phyloP scores from a whole-genome alignment of 2,329 filamentous ascomycete species.

The Alternaria tenuissima region DNA sequence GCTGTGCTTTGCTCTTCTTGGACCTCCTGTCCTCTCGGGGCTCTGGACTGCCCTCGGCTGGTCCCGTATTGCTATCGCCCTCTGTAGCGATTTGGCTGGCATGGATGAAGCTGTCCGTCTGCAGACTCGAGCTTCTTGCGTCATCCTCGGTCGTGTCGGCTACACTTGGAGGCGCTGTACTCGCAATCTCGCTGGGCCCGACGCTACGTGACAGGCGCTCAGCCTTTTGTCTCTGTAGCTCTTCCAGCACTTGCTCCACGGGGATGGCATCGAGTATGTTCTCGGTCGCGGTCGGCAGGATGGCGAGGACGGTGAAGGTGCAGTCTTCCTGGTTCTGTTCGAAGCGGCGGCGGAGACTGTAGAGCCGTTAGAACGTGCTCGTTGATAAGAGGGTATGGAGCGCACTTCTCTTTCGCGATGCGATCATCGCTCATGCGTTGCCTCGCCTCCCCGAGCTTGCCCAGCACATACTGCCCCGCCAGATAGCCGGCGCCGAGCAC shows the following conservation, averaged over 20 bases:
- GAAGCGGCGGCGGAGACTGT: slow-evolving; percentile 89
- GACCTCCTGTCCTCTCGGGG: slow-evolving; percentile 58
- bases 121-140: slow-evolving; percentile 76
- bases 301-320: slow-evolving; percentile 95
- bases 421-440: slow-evolving; percentile 97
- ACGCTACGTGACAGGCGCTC: slow-evolving; percentile 70
- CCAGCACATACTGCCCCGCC: slow-evolving; percentile 89
- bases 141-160: slow-evolving; percentile 74
- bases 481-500: slow-evolving; percentile 90
- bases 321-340: slow-evolving; percentile 99
- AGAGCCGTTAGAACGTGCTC: slow-evolving; percentile 4
- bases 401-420: slow-evolving; percentile 95
- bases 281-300: slow-evolving; percentile 88
- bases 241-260: slow-evolving; percentile 90
- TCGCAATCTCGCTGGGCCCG: slow-evolving; percentile 64
- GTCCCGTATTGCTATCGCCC: slow-evolving; percentile 56
- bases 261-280: slow-evolving; percentile 88
- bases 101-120: slow-evolving; percentile 84
- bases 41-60: slow-evolving; percentile 45
- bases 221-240: slow-evolving; percentile 92
- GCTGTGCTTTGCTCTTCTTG: slow-evolving; percentile 86
- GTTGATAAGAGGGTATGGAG: background rate
- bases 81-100: slow-evolving; percentile 73
- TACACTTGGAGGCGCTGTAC: slow-evolving; percentile 70
- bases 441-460: slow-evolving; percentile 89